A percentile compares a stretch with the other conserved stretches of the same genome.
Conservation (phyloP, 140 eudicot genomes). For the Anethum foeniculum region DNA sequence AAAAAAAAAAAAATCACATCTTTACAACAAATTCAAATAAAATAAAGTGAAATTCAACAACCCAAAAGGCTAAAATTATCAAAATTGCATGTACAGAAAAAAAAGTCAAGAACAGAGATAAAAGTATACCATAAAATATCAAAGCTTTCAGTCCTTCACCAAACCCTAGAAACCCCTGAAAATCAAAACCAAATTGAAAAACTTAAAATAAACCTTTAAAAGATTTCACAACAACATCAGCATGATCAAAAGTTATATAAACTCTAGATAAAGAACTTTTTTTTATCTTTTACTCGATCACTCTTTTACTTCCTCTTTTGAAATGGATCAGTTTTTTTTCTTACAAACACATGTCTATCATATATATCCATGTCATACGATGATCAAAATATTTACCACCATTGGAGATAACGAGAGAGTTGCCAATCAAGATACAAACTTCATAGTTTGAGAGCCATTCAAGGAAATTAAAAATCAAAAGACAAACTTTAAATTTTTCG, state of each 20-base stretch:
- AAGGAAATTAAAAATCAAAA: not conserved
- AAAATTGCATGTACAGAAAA: not conserved
- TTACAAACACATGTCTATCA: not conserved
- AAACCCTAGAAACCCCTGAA: conserved; percentile 13
- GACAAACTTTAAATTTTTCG: not conserved
- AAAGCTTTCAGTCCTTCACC: not conserved
- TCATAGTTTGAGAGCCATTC: not conserved
- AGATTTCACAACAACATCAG: conserved; percentile 24
- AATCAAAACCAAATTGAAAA: conserved; percentile 5
- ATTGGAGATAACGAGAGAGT: not conserved
- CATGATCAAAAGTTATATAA: conserved; percentile 30
- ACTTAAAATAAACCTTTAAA: not conserved
- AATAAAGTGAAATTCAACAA: not conserved
- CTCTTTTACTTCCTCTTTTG: not conserved
- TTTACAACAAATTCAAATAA: not conserved
- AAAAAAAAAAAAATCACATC: not conserved
- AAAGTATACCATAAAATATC: conserved; percentile 1
- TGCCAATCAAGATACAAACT: not conserved
- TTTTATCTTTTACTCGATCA: not conserved
- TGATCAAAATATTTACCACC: not conserved
- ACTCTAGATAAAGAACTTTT: not conserved
- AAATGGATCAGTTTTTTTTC: not conserved
- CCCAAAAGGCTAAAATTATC: not conserved
- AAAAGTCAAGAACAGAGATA: not conserved
- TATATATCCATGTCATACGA: not conserved